Percentiles rank a stretch among this genome's conserved stretches.
Evolutionary conservation across 140 eudicot species (phyloP).

Genomic region (Cichorium intybus): DNA sequence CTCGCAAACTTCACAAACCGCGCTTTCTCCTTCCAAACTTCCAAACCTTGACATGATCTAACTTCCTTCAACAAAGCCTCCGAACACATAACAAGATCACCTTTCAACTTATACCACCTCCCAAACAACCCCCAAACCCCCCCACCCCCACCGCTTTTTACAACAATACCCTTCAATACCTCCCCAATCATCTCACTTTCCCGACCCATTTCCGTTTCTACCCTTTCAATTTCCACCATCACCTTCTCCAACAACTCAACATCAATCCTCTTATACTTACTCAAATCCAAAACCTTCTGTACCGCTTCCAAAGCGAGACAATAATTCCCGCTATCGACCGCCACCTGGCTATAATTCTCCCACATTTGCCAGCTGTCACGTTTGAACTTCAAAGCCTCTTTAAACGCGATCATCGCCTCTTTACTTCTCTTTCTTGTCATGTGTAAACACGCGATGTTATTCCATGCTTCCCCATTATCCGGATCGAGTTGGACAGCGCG

Average conservation of each 20-base stretch:
- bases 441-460: conserved; percentile 86
- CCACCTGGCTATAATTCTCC: conserved; percentile 84
- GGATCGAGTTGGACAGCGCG: conserved; percentile 95
- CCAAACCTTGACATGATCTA: conserved; percentile 80
- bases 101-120: conserved; percentile 84
- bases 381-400: conserved; percentile 81
- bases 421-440: conserved; percentile 59
- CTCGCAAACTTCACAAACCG: conserved; percentile 74
- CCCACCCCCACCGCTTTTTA: conserved; percentile 46
- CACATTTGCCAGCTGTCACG: conserved; percentile 98
- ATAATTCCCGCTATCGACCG: conserved; percentile 72
- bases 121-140: conserved; percentile 89
- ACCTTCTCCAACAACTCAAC: conserved; percentile 52
- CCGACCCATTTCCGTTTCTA: conserved; percentile 32
- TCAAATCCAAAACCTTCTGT: conserved; percentile 59
- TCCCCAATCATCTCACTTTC: conserved; percentile 69
- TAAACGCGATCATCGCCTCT: conserved; percentile 72
- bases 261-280: conserved; percentile 54
- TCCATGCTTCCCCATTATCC: conserved; percentile 98
- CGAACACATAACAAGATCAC: conserved; percentile 76
- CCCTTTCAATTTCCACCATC: conserved; percentile 56
- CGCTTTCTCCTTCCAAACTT: conserved; percentile 68
- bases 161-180: conserved; percentile 59
- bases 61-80: conserved; percentile 89
- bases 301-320: conserved; percentile 79